Conservation (phyloP, 2,329 filamentous ascomycete genomes). For the Sarocladiaceae sp. region DNA sequence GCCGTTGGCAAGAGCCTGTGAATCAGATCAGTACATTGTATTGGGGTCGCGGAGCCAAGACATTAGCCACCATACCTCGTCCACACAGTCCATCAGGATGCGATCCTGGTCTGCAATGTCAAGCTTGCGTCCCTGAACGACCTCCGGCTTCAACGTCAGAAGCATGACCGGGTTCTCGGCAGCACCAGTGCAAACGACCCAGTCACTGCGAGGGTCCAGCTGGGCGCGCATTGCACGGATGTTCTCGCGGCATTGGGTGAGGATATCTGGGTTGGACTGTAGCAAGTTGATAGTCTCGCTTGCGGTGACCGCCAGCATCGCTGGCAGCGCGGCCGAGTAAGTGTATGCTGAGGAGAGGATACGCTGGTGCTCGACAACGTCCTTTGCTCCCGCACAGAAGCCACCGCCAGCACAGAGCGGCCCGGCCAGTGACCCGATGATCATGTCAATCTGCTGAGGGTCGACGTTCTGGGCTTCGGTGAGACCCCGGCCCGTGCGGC, state of each 20-base stretch:
- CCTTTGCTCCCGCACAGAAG: constrained; percentile 86
- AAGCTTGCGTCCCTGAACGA: constrained; percentile 64
- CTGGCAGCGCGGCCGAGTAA: constrained; percentile 89
- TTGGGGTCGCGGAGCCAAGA: not conserved
- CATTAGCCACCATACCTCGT: constrained; percentile 65
- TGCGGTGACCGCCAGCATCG: constrained; percentile 89
- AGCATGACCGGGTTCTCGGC: constrained; percentile 84
- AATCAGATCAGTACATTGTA: constrained; percentile 13
- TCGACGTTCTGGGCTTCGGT: constrained; percentile 98
- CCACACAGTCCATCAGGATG: constrained; percentile 84
- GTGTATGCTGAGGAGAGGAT: constrained; percentile 90
- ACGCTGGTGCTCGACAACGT: constrained; percentile 93
- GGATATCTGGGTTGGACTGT: constrained; percentile 78
- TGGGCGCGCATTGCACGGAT: constrained; percentile 80
- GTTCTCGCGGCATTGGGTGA: constrained; percentile 75
- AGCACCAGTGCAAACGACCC: constrained; percentile 76
- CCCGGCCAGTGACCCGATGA: constrained; percentile 85
- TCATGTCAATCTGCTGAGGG: constrained; percentile 90
- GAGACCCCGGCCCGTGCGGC: constrained; percentile 81
- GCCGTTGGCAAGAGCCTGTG: constrained; percentile 73
- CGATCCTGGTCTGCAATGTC: constrained; percentile 72
- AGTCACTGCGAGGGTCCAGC: constrained; percentile 88
- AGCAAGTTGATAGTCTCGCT: constrained; percentile 84
- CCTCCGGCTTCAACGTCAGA: constrained; percentile 74
- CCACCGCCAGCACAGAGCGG: constrained; percentile 88